Evolutionary conservation across 495 filamentous ascomycete species (phyloP), one percentile per base, ranked within the genome.

Genomic region (Hypoxylon trugodes): DNA sequence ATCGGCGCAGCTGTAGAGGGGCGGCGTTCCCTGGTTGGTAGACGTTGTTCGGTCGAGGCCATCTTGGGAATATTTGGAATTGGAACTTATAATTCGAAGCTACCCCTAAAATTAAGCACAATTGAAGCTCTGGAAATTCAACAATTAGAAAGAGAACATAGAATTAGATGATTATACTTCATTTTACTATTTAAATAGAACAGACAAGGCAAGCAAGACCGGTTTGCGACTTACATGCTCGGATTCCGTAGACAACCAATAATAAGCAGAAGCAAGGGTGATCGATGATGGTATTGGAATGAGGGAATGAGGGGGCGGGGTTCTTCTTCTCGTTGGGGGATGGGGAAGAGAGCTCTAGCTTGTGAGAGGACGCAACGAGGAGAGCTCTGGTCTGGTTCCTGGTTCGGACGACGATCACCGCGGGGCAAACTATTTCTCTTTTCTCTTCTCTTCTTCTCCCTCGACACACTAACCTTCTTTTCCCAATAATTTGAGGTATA

Each of bases 1-100:
- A 96, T 86, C 26, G 92, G 93, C 49, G 90, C 89, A 43, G 90
- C 87, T 28, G 87, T 88, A 25, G 90, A 95, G 25, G 89, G 90
- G 55, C 82, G 89, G 56, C 93, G 84, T 62, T 80, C 73, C 56
- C 80, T 73, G 9, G 46, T 50, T 24, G 79, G 76, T 13, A 80
- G 13, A 45, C 58, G 51, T 13, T 66, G 61, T 21, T 65, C 68
- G 28, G 69, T 66, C 46, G 77, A 70, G 43, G 76, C 65, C 78
- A 79, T 80, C 10, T 59, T 66, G 45, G 22, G 38, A 33, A 79
- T 80, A 10, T 59, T 66, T 40, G 22, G 38, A 33, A 15, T 41
- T 42, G 22, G 12, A 3, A 12, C 25, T 46, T 46, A 9, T 18
- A 49, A 40, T 47, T 53, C 21, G 45, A 49, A 42, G 33, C n/a